Base-by-base conservation (phyloP, 2,329 filamentous ascomycete species). In the Cadophora luteo-olivacea region DNA sequence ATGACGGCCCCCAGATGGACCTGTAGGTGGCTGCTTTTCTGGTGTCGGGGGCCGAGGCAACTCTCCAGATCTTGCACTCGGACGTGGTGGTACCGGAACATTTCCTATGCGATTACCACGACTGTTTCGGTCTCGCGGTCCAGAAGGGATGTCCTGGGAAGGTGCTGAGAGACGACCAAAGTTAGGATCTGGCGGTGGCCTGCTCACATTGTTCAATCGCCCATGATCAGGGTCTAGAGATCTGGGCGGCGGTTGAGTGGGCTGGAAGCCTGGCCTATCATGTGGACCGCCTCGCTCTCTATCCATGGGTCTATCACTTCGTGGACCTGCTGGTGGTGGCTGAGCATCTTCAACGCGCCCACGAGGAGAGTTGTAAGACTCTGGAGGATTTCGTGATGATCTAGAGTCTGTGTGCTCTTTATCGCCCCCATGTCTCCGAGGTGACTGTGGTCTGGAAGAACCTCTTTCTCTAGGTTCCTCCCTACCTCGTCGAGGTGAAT, bases 101-200 rank as follows among this genome's bases (percentile, higher is more conserved):
- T 68, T 74, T 2, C 48, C 52, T 48, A 69, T 70, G 12, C 76
- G 72, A 69, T 70, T 74, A 32, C 71, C 72, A 19, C 76, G 74
- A 9, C 82, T 81, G 68, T 82, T 85, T 74, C 82, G 84, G 71
- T 82, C 85, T 62, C 84, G 83, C 19, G 87, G 87, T 1, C 86
- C 88, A n/a, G 84, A 84, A 3, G 87, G 87, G 51, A 85, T 78
- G 51, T 80, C 83, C 32, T 78, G 77, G 74, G 38, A 82, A 77
- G 29, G 82, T 1, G 84, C 80, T 70, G 87, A 89, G 60, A 91
- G 81, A 1, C 88, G 86, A 33, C 88, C 88, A 73, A 90, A 90
- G 66, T 86, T 88, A 19, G 86, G 85, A 76, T 91, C 88, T 71
- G 88, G 84, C 69, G 86, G 84, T 65, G 80, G 73, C 67, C 75